A percentile compares a stretch with the other conserved stretches of the same genome.
phyloP scores from a whole-genome alignment of 805 yeast genomes.

The Suhomyces faveliae region DNA sequence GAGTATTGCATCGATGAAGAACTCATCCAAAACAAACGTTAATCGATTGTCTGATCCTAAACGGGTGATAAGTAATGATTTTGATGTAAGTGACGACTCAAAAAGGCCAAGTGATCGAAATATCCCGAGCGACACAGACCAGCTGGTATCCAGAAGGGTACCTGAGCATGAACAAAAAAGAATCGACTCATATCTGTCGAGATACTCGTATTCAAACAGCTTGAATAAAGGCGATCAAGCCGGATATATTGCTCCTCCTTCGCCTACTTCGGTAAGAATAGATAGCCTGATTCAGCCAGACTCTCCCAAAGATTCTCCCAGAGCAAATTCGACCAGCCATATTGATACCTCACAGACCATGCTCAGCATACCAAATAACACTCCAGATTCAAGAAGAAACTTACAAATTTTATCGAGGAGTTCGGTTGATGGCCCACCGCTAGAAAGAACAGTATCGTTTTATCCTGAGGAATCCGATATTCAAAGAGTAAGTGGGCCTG shows the following conservation, averaged over 20 bases:
- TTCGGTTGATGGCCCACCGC: constrained; percentile 8
- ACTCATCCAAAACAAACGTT: constrained; percentile 10
- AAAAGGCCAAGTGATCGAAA: constrained; percentile 1
- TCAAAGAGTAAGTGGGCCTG: constrained; percentile 9
- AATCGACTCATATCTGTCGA: constrained; percentile 14
- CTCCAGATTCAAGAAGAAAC: constrained; percentile 4
- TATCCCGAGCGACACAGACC: background rate
- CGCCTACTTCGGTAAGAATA: constrained; percentile 9
- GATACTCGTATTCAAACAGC: constrained; percentile 10
- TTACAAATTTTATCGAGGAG: background rate
- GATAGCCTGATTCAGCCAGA: background rate
- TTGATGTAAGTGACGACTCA: background rate
- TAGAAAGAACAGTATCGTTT: constrained; percentile 23
- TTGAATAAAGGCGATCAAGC: background rate
- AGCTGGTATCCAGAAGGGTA: constrained; percentile 3
- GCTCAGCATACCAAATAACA: background rate
- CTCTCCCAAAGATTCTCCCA: background rate
- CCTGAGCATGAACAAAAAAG: constrained; percentile 7
- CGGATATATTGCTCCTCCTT: constrained; percentile 1
- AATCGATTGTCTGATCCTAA: constrained; percentile 5
- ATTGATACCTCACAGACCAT: background rate
- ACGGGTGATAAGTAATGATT: constrained; percentile 2
- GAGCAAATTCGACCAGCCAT: background rate
- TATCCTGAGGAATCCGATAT: constrained; percentile 17
- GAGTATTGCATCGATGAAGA: constrained; percentile 30